Base-by-base conservation (phyloP, 495 filamentous ascomycete genomes). In the Symbiotaphrina buchneri region DNA sequence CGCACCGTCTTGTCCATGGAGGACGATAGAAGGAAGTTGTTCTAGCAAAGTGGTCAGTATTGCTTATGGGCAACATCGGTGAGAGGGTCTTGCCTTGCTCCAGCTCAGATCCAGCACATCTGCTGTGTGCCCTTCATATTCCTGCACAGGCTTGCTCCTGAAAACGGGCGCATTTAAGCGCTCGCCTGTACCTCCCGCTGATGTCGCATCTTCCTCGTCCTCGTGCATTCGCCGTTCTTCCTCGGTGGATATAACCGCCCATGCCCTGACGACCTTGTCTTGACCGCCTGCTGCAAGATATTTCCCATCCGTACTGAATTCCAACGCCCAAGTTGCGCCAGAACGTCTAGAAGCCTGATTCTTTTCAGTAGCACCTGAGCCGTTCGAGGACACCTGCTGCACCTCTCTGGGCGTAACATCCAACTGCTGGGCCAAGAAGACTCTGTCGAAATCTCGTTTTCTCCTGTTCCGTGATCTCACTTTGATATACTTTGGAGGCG, bases 1-100 rank as follows among this genome's bases (percentile, higher is more conserved):
- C 83, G 65, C 16, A 99, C 90, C 2, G 87, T 95, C 53, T 93
- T 94, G 49, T 99, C 87, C 81, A 92, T 95, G 0, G 83, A 93
- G 0, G 84, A 92, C 18, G 85, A 92, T 18, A 99, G 64, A 31
- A 99, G 56, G 40, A 99, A 99, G 41, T 91, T 93, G 45, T 99
- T 99, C 64, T 75, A 38, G 7, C 18, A 10, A 6, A n/a, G 8
- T 21, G 18, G 7, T 15, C 20, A 8, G 21, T 35, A 28, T 20
- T 5, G 11, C 20, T 6, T 3, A 20, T 19, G 4, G 7, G 21
- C 20, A 7, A 6, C 2, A 17, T n/a, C 3, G 2, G 28, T n/a
- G 28, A 2, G 28, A 10, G 28, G 7, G 28, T 34, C 51, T 36
- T 59, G 73, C 69, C 55, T 97, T 99, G 55, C 82, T 92, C 85